A percentile compares a stretch with the other conserved stretches of the same genome.
These are phyloP conservation scores for Cinchona pubescens DNA, from an alignment of 257 asterid species.

Conservation along the genomic window DNA sequence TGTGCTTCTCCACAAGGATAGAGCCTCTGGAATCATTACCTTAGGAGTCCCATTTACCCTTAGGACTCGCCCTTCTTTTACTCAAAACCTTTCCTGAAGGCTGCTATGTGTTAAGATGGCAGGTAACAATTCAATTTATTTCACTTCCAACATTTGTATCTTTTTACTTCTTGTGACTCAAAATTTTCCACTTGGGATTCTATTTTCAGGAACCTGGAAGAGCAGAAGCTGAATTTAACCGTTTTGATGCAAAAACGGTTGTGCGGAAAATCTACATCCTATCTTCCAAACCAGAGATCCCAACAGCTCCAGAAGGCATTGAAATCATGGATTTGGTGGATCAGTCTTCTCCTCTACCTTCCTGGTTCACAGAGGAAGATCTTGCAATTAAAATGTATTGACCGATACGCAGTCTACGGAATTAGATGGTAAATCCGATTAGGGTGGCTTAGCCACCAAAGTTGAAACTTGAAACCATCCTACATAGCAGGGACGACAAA, in stretches of 20 bases:
- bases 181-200: not conserved
- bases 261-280: conserved; percentile 46
- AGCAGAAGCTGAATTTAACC: conserved; percentile 53
- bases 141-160: too few relatives aligned
- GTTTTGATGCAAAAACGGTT: conserved; percentile 44
- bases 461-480: too few relatives aligned
- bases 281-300: conserved; percentile 46
- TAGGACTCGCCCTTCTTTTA: conserved; percentile 20
- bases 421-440: too few relatives aligned
- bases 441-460: too few relatives aligned
- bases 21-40: conserved; percentile 51
- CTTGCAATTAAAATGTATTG: too few relatives aligned
- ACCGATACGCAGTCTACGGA: too few relatives aligned
- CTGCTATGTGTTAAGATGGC: conserved; percentile 65
- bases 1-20: conserved; percentile 49
- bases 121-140: too few relatives aligned
- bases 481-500: too few relatives aligned
- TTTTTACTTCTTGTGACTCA: too few relatives aligned
- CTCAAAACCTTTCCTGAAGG: conserved; percentile 58
- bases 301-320: conserved; percentile 38
- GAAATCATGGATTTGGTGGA: conserved; percentile 60
- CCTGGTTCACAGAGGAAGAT: too few relatives aligned
- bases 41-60: conserved; percentile 62
- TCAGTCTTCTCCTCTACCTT: conserved; percentile 50
- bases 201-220: conserved; percentile 44